Base-by-base conservation (phyloP, 768 basidiomycete species). In the Rubroboletus pulcherrimus region DNA sequence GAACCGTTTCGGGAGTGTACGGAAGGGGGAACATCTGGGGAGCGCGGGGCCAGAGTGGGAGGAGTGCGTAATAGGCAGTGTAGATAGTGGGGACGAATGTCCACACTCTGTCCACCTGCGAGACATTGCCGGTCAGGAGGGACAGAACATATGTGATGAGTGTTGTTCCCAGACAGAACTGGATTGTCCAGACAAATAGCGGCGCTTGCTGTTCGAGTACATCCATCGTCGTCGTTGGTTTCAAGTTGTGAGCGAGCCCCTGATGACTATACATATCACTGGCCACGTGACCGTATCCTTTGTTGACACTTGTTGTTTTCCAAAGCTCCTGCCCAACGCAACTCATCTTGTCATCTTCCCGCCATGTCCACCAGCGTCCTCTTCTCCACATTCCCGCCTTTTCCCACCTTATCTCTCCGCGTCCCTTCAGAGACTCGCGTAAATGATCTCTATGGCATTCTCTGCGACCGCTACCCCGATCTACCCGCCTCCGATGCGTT, bases 71-170 rank as follows among this genome's bases (percentile, higher is more conserved):
- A 66, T 91, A 91, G 1, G 85, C 83, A 0, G 86, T 83, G 71
- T 95, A 96, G 19, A 95, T 77, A 7, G 87, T 79, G 0, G 95
- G 94, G 35, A 91, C 63, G 69, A 93, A 83, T 0, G 89, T 83
- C 85, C 85, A 86, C 29, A 93, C 66, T 30, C 91, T 83, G 73
- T 98, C 93, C 26, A 95, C 92, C 67, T 93, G 91, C 1, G 88
- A 91, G 46, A 89, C 87, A 63, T 95, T 94, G 40, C 81, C 78
- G 0, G 89, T 92, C 37, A 89, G 44, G 24, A 91, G 48, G 7
- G 88, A 89, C 5, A 79, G 66, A 7, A 89, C 59, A 63, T 81
- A 93, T 7, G 82, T 79, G 0, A 66, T 65, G 5, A 66, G 56
- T 0, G 83, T 83, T 0, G 72, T 67, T 31, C 76, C 76, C 0